Base-by-base conservation (phyloP, 2,329 filamentous ascomycete species). In the Monosporascus cannonballus region DNA sequence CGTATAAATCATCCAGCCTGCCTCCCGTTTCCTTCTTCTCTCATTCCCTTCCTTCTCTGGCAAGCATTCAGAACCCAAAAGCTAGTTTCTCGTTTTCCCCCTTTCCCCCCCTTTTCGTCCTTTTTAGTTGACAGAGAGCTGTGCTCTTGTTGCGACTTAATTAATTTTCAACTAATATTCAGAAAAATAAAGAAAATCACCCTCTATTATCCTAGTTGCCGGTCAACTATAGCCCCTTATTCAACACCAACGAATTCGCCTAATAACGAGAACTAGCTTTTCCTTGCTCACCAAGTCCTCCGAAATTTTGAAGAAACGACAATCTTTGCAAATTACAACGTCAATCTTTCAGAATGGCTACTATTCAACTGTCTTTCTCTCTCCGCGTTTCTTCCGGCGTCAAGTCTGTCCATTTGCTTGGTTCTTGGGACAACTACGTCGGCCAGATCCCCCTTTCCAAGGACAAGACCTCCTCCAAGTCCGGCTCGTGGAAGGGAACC, bases 381-480 rank as follows among this genome's bases (percentile, higher is more conserved):
- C 89, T 97, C 73, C 90, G 92, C 78, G 95, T 95, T 72, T 96
- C 92, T 69, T 85, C 90, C 70, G 90, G 91, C 76, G 90, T 95
- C 82, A 96, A 96, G 85, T 93, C 92, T 68, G 93, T 96, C 70
- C 93, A 97, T 72, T 82, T 99, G 63, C 87, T 97, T 75, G 93
- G 93, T 68, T 97, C 93, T 63, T 99, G 93, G 93, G 94, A 99
- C 80, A 89, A 89, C 80, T 99, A 99, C 83, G 80, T 83, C 64
- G 90, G 90, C 62, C 93, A 96, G 76, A 89, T 96, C 66, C 93
- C 93, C 52, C 88, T 97, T 64, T 90, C 91, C 75, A 92, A 91
- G 78, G 90, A 96, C 73, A 85, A 83, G 77, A 76, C 79, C 68
- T 82, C 87, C 48, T 86, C 86, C 75, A 96, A 96, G 80, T 84